These are phyloP conservation scores for Clathrus columnatus DNA, from an alignment of 768 basidiomycete genomes.

Conservation along the genomic window DNA sequence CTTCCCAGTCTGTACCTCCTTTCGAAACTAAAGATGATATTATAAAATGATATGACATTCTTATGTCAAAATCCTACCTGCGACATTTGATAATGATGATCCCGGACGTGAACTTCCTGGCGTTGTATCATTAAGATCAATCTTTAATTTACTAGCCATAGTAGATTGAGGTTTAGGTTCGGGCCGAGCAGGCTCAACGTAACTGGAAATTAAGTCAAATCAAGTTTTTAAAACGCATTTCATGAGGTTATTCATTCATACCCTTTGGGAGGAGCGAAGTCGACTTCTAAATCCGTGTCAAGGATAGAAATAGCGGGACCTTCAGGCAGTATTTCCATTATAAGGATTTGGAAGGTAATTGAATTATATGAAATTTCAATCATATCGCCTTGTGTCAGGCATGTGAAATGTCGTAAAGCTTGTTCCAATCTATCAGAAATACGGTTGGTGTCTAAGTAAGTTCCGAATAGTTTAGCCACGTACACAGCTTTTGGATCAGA, in stretches of 20 bases:
- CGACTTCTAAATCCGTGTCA: constrained; percentile 97
- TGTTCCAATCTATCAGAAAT: constrained; percentile 68
- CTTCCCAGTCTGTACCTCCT: constrained; percentile 82
- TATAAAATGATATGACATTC: constrained; percentile 38
- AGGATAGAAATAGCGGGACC: constrained; percentile 82
- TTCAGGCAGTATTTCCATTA: constrained; percentile 88
- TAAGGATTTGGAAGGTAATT: constrained; percentile 88
- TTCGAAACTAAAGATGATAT: constrained; percentile 25
- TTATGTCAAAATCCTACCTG: constrained; percentile 40
- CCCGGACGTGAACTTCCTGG: constrained; percentile 80
- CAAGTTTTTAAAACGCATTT: constrained; percentile 26
- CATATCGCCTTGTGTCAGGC: constrained; percentile 90
- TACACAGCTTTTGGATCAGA: constrained; percentile 98
- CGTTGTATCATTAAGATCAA: constrained; percentile 80
- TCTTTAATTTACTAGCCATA: constrained; percentile 96
- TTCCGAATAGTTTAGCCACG: constrained; percentile 24
- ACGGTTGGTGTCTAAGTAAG: not conserved
- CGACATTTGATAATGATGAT: constrained; percentile 63
- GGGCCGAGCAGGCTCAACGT: constrained; percentile 87
- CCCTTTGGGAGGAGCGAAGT: constrained; percentile 87
- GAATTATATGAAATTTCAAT: constrained; percentile 98
- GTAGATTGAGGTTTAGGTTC: constrained; percentile 75
- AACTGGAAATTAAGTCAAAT: constrained; percentile 35
- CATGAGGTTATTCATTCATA: not conserved
- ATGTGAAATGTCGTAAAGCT: constrained; percentile 86